These are phyloP conservation scores for Chenopodium formosanum DNA, from an alignment of 148 eudicot species.

Conservation along the genomic window DNA sequence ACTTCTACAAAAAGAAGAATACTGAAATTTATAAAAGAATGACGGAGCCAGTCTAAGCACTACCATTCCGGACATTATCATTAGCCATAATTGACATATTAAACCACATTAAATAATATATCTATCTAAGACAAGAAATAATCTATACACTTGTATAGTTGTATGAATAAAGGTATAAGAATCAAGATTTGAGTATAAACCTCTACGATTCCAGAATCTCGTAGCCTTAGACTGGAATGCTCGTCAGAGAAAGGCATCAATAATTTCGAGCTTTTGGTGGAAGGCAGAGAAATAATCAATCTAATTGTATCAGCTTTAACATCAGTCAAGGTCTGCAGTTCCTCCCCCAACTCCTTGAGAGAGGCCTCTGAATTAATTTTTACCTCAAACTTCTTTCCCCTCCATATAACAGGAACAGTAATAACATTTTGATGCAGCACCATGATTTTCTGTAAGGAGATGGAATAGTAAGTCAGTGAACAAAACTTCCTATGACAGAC, in stretches of 20 bases:
- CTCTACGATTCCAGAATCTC: slow-evolving; percentile 48
- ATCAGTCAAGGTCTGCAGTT: slow-evolving; percentile 60
- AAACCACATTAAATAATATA: background rate
- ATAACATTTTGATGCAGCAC: slow-evolving; percentile 33
- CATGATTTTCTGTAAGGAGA: slow-evolving; percentile 48
- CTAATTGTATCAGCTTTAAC: slow-evolving; percentile 69
- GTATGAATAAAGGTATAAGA: background rate
- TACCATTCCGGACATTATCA: background rate
- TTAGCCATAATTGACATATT: background rate
- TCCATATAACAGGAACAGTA: slow-evolving; percentile 57
- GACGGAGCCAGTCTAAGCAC: background rate
- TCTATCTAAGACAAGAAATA: background rate
- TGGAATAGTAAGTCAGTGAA: background rate
- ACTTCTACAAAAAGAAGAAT: no score
- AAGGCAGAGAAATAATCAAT: slow-evolving; percentile 59
- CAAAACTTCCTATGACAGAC: background rate
- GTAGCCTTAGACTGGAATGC: slow-evolving; percentile 52
- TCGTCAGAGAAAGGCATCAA: slow-evolving; percentile 71
- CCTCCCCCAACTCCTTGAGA: slow-evolving; percentile 61
- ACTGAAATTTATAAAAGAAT: no score
- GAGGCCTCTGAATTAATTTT: slow-evolving; percentile 50
- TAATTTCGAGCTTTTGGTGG: slow-evolving; percentile 47
- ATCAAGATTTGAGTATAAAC: slow-evolving; percentile 28
- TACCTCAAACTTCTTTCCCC: slow-evolving; percentile 56
- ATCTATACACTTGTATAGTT: background rate